Percentiles rank a stretch among this genome's conserved stretches.
phyloP scores from a whole-genome alignment of 1,139 yeast species.

The Pichia sp. region DNA sequence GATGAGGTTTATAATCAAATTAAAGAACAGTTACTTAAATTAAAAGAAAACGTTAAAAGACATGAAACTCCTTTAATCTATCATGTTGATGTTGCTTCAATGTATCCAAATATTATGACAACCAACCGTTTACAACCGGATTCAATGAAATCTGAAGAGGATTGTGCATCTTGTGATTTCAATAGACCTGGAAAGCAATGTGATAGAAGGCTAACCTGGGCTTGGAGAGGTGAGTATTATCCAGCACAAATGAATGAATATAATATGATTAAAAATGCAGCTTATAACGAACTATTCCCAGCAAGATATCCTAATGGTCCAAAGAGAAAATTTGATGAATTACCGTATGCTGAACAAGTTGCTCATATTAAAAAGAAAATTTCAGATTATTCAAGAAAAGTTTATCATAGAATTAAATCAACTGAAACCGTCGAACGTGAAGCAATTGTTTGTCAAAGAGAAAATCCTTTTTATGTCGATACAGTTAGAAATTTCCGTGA shows the following conservation, averaged over 20 bases:
- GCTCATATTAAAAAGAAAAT: constrained; percentile 67
- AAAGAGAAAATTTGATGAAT: constrained; percentile 61
- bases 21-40: constrained; percentile 44
- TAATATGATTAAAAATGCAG: constrained; percentile 77
- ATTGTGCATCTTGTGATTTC: constrained; percentile 96
- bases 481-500: constrained; percentile 94
- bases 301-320: constrained; percentile 51
- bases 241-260: constrained; percentile 93
- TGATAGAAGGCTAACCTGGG: constrained; percentile 89
- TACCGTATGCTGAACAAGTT: constrained; percentile 75
- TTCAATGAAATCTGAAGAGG: constrained; percentile 91
- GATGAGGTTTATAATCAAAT: constrained; percentile 66
- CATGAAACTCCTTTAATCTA: constrained; percentile 80
- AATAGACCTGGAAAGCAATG: constrained; percentile 92
- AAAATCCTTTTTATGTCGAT: constrained; percentile 92
- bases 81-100: constrained; percentile 98
- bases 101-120: constrained; percentile 99
- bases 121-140: constrained; percentile 97
- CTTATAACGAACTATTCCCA: constrained; percentile 75
- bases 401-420: constrained; percentile 72
- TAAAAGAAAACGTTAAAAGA: constrained; percentile 59
- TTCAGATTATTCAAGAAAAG: constrained; percentile 80
- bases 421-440: constrained; percentile 84
- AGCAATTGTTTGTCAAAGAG: constrained; percentile 94
- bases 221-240: constrained; percentile 95